Conservation (phyloP, 2,329 filamentous ascomycete genomes). For the Aspergillus piperis region DNA sequence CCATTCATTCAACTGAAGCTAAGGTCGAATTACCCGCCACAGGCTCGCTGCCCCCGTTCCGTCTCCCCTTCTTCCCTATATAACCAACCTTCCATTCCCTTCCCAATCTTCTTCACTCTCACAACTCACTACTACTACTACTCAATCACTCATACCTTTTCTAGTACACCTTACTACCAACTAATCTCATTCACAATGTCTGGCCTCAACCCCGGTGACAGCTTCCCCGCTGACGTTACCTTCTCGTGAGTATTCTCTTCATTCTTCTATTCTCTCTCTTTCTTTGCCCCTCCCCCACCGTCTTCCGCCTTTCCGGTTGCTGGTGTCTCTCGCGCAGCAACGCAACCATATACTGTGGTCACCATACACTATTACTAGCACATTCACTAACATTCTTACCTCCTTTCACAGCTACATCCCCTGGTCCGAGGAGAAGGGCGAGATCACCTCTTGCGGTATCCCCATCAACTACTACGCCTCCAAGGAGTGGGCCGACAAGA, state of each 20-base stretch:
- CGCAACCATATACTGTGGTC: background rate
- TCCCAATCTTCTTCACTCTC: conserved; percentile 8
- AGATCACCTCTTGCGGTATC: conserved; percentile 74
- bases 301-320: background rate
- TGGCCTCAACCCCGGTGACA: conserved; percentile 76
- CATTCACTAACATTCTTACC: conserved; percentile 9
- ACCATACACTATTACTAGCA: background rate
- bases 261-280: too few relatives aligned
- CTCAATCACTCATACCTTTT: conserved; percentile 3
- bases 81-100: conserved; percentile 17
- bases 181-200: conserved; percentile 51
- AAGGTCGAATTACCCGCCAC: conserved; percentile 24
- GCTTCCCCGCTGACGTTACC: conserved; percentile 75
- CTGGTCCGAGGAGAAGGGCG: conserved; percentile 67
- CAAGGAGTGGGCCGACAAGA: conserved; percentile 72
- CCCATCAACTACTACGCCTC: conserved; percentile 77
- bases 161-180: conserved; percentile 9
- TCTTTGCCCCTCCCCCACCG: conserved; percentile 1
- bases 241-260: conserved; percentile 62
- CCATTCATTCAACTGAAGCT: conserved; percentile 3
- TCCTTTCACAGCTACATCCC: conserved; percentile 66
- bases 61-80: conserved; percentile 17
- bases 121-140: conserved; percentile 15
- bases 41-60: conserved; percentile 14
- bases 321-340: background rate